Conservation (phyloP, 176 grass and related monocot species). For the Juncus effusus region DNA sequence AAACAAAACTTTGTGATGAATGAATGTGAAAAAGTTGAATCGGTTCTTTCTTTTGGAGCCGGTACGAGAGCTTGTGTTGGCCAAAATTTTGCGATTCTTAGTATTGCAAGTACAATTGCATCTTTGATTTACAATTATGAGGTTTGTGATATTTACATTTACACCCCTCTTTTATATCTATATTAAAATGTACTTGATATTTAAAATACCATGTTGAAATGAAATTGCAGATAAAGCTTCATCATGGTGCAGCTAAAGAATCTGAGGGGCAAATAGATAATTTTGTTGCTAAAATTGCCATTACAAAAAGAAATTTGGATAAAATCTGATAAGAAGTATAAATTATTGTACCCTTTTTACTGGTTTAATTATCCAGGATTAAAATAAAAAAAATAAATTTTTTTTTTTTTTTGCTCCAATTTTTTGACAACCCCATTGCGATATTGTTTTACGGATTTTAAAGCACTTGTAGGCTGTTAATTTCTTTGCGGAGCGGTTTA, state of each 20-base stretch:
- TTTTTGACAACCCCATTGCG: conserved; percentile 57
- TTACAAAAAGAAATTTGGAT: conserved; percentile 39
- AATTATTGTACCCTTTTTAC: conserved; percentile 3
- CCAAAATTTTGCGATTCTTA: conserved; percentile 67
- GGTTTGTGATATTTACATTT: conserved; percentile 39
- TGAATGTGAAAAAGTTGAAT: conserved; percentile 35
- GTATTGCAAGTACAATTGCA: conserved; percentile 60
- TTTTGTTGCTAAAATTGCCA: conserved; percentile 43
- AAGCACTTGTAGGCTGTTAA: conserved; percentile 59
- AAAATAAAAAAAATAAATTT: neutral
- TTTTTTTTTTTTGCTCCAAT: conserved; percentile 47
- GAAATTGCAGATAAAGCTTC: conserved; percentile 55
- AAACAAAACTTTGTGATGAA: conserved; percentile 22
- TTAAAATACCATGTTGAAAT: conserved; percentile 8
- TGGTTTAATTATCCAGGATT: conserved; percentile 45
- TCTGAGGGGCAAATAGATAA: conserved; percentile 16
- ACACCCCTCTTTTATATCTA: neutral
- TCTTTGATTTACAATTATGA: conserved; percentile 58
- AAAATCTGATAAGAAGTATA: conserved; percentile 1
- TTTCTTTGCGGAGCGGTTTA: conserved; percentile 30
- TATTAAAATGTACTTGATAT: neutral
- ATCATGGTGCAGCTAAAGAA: conserved; percentile 35
- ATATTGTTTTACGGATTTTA: conserved; percentile 40
- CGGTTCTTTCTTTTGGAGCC: conserved; percentile 85
- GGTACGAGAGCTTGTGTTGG: conserved; percentile 68